These are phyloP conservation scores for Epichloe amarillans DNA, from an alignment of 2,329 filamentous ascomycete genomes.

Conservation along the genomic window DNA sequence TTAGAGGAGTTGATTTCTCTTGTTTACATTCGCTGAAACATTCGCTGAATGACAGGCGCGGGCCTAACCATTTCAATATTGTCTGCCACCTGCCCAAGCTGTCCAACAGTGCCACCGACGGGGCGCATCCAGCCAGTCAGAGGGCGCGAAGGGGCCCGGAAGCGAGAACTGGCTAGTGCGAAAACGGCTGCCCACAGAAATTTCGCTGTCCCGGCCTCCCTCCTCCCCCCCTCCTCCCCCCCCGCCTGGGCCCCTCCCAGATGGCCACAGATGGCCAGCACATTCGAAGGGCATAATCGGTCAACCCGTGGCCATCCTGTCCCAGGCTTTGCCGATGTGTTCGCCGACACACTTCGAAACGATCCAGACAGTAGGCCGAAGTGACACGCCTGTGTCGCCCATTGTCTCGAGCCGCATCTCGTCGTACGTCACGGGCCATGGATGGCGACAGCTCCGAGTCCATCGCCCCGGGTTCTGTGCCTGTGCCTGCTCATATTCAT, in stretches of 20 bases:
- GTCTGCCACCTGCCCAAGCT: background rate
- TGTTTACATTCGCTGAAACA: no score
- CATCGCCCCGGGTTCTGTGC: background rate
- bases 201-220: background rate
- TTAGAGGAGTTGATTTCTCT: no score
- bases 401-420: constrained; percentile 4
- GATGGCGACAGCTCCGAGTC: constrained; percentile 3
- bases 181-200: background rate
- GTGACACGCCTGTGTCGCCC: constrained; percentile 5
- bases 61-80: background rate
- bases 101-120: background rate
- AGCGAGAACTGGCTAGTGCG: background rate
- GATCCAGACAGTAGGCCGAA: constrained; percentile 7
- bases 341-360: constrained; percentile 6
- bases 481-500: background rate
- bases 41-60: background rate
- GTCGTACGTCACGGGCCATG: constrained; percentile 6
- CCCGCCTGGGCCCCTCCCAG: background rate
- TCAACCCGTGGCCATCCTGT: constrained; percentile 2
- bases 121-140: background rate
- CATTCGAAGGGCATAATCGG: constrained; percentile 3
- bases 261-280: background rate
- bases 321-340: constrained; percentile 5
- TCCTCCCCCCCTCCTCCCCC: background rate
- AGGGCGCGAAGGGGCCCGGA: background rate